These are phyloP conservation scores for Candida gorgasii DNA, from an alignment of 805 yeast species.

Conservation along the genomic window DNA sequence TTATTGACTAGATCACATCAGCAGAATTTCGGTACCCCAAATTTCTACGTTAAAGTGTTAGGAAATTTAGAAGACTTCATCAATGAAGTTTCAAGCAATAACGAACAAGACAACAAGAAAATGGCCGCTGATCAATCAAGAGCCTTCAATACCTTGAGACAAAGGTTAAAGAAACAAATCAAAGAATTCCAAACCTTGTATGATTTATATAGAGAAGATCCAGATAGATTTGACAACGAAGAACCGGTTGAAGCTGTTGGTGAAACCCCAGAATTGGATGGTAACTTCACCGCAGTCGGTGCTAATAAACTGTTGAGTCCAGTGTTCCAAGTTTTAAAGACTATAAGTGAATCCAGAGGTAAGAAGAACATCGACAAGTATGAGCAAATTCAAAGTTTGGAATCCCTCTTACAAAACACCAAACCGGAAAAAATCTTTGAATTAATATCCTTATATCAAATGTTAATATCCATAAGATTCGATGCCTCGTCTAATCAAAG, in stretches of 20 bases:
- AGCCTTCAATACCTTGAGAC: slow-evolving; percentile 84
- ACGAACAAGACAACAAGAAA: slow-evolving; percentile 57
- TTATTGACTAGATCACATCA: slow-evolving; percentile 67
- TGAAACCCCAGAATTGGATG: slow-evolving; percentile 9
- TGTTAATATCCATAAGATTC: slow-evolving; percentile 84
- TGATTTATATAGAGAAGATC: slow-evolving; percentile 61
- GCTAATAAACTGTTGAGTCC: slow-evolving; percentile 40
- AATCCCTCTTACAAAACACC: slow-evolving; percentile 49
- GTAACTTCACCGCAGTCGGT: slow-evolving; percentile 37
- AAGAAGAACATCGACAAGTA: slow-evolving; percentile 85
- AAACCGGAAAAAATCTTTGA: slow-evolving; percentile 57
- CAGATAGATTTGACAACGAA: slow-evolving; percentile 70
- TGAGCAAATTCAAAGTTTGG: slow-evolving; percentile 76
- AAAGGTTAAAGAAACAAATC: slow-evolving; percentile 78
- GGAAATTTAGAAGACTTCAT: slow-evolving; percentile 73
- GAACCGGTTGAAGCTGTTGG: slow-evolving; percentile 37
- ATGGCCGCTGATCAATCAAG: slow-evolving; percentile 80
- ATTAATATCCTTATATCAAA: slow-evolving; percentile 70
- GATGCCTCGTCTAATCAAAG: slow-evolving; percentile 70
- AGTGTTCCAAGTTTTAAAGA: slow-evolving; percentile 71
- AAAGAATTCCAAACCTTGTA: slow-evolving; percentile 67
- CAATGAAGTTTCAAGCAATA: slow-evolving; percentile 48
- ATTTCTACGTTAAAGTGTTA: slow-evolving; percentile 64
- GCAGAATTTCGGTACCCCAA: slow-evolving; percentile 75
- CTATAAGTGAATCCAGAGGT: slow-evolving; percentile 88